These are phyloP conservation scores for Penicillium brevicompactum DNA, from an alignment of 2,329 filamentous ascomycete species.

Conservation along the genomic window DNA sequence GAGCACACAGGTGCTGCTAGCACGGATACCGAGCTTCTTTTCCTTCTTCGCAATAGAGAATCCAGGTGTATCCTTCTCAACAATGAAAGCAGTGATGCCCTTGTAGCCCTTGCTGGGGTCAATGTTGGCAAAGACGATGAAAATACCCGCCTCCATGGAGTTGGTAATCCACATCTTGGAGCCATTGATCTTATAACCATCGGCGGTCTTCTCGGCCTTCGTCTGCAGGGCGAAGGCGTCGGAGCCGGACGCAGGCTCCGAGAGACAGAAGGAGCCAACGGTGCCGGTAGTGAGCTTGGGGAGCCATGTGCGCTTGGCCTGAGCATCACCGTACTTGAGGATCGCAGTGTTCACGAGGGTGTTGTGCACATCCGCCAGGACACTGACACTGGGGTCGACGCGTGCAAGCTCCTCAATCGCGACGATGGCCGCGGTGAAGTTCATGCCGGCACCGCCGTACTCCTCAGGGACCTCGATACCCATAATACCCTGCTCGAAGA, in stretches of 20 bases:
- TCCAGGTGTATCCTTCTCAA: slow-evolving; percentile 85
- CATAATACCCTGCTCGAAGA: slow-evolving; percentile 98
- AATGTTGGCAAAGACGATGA: slow-evolving; percentile 97
- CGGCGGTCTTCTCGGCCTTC: slow-evolving; percentile 78
- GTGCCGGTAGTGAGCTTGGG: slow-evolving; percentile 88
- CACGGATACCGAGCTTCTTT: slow-evolving; percentile 97
- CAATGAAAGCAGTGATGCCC: slow-evolving; percentile 93
- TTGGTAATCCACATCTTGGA: slow-evolving; percentile 99
- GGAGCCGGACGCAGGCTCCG: slow-evolving; percentile 87
- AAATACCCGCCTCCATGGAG: slow-evolving; percentile 88
- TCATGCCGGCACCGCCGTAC: slow-evolving; percentile 96
- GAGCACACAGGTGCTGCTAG: slow-evolving; percentile 93
- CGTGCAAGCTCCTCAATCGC: slow-evolving; percentile 95
- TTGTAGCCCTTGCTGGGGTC: slow-evolving; percentile 92
- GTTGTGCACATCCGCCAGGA: slow-evolving; percentile 97
- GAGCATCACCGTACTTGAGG: slow-evolving; percentile 77
- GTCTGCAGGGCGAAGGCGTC: slow-evolving; percentile 96
- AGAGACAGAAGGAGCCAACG: slow-evolving; percentile 88
- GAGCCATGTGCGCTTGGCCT: slow-evolving; percentile 81
- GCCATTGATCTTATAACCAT: slow-evolving; percentile 84
- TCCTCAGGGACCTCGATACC: slow-evolving; percentile 96
- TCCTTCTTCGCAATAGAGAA: slow-evolving; percentile 99
- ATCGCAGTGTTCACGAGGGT: slow-evolving; percentile 95
- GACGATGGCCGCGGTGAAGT: slow-evolving; percentile 94
- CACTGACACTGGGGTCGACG: slow-evolving; percentile 91